Base-by-base conservation (phyloP, 2,329 filamentous ascomycete genomes). In the Dactylellina leptospora region DNA sequence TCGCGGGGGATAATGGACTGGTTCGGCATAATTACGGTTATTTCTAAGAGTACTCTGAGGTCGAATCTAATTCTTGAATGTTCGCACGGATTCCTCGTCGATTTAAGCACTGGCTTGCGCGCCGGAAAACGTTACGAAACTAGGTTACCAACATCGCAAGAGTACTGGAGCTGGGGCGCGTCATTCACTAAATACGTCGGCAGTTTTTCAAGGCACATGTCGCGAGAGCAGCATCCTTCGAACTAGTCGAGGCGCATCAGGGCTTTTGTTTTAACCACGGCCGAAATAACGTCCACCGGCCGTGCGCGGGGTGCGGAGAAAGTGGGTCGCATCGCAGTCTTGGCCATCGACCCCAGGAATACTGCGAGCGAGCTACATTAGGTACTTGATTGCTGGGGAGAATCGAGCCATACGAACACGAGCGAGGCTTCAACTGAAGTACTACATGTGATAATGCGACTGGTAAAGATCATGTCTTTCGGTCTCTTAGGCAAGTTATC, bases 1-100 rank as follows among this genome's bases (percentile, higher is more conserved):
- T 73, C 69, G 45, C 69, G 59, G 20, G 69, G 69, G 54, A 73
- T 61, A 8, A 73, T 10, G 2, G 69, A 73, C 23, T 73, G 69
- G 11, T 66, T 73, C 20, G 69, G 69, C 30, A 54, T 47, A 60
- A 66, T 66, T n/a, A 3, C 20, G 50, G 25, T 38, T 27, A 25
- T 5, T 20, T 42, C n/a, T 28, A 51, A 16, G n/a, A 27, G 4
- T 6, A n/a, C 16, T 42, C 33, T 42, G 20, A 9, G 4, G 30
- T 45, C 2, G 16, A 54, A 25, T 11, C 9, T 13, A 27, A 50
- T 16, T 9, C 1, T 9, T 30, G 20, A 23, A 25, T 1, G 9
- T n/a, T n/a, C n/a, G n/a, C n/a, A n/a, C n/a, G n/a, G n/a, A 38
- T 23, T 20, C 2, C 16, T 59, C 13, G 36, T n/a, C n/a, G n/a